Percentiles rank a stretch among this genome's conserved stretches.
Evolutionary conservation across 352 stramenopile genomes (phyloP).

Genomic region (Aphanomyces astaci): DNA sequence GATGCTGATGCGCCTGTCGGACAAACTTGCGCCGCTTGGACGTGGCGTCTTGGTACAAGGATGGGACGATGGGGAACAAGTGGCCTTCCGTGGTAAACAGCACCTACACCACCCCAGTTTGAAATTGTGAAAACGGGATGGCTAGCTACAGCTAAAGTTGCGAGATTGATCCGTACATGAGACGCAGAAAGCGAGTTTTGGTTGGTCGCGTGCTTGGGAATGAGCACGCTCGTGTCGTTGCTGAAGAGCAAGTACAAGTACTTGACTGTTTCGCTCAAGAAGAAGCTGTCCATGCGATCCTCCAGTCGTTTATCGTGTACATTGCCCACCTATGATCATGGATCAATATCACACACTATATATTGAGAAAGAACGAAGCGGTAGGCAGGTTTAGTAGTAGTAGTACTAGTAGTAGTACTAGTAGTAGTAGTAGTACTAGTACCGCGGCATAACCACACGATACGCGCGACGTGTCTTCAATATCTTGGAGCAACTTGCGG

Average conservation of each 20-base stretch:
- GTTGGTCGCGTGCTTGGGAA: constrained; percentile 32
- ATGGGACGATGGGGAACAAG: constrained; percentile 51
- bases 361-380: no score
- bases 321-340: constrained; percentile 47
- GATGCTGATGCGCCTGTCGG: not conserved
- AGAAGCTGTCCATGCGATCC: constrained; percentile 98
- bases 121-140: not conserved
- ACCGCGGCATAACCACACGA: constrained; percentile 89
- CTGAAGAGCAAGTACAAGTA: constrained; percentile 99
- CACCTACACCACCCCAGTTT: constrained; percentile 36
- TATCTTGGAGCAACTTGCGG: constrained; percentile 77
- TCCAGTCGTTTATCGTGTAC: constrained; percentile 86
- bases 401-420: no score
- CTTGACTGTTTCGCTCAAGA: constrained; percentile 98
- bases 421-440: constrained; percentile 3
- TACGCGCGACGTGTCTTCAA: constrained; percentile 80
- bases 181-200: not conserved
- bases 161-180: no score
- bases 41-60: constrained; percentile 36
- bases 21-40: constrained; percentile 13
- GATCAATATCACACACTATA: not conserved
- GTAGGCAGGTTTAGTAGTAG: no score
- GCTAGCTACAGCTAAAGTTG: no score
- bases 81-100: constrained; percentile 82
- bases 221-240: constrained; percentile 69